Base-by-base conservation (phyloP, 352 stramenopile genomes). In the Pythium oligandrum region DNA sequence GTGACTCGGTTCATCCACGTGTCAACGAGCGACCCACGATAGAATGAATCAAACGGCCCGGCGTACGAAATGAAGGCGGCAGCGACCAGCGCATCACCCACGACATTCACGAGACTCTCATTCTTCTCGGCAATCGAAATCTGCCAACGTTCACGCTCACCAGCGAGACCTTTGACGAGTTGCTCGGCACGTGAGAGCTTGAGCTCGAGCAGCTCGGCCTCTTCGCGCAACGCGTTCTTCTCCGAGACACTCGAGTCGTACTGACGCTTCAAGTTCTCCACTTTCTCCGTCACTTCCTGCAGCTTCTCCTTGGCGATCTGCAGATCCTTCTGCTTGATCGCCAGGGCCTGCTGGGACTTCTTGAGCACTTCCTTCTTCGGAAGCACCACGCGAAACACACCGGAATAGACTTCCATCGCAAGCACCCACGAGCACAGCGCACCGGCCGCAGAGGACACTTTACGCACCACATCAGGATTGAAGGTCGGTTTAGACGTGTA, bases 11-110 rank as follows among this genome's bases (percentile, higher is more conserved):
- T 84, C 60, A 95, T 88, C 95, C 95, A 98, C 35, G 79, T 93
- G 49, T 91, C 83, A 1, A 91, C 71, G 0, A 94, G 70, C 5
- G 77, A 90, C 6, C 67, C 77, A 30, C 90, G 83, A 62, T 97
- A 98, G 32, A 87, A 76, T 0, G 90, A 93, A 56, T 98, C 93
- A 55, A 98, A 98, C 6, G 94, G 93, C 0, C 95, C 95, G 4
- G 95, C 90, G 57, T 98, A 98, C 17, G 91, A 97, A 44, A 98
- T 82, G 63, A 98, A 98, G 3, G 89, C 94, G 0, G 94, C 86
- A 2, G 90, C 93, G 0, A 98, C 78, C 10, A 98, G 78, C 4
- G 88, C 87, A 60, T 98, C 93, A 1, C 95, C 95, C 1, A 96
- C 82, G 2, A 98, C 80, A 33, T 96, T 94, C 9, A 83, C 65